phyloP scores from a whole-genome alignment of 163 green algal genomes.

The Scenedesmus sp. region DNA sequence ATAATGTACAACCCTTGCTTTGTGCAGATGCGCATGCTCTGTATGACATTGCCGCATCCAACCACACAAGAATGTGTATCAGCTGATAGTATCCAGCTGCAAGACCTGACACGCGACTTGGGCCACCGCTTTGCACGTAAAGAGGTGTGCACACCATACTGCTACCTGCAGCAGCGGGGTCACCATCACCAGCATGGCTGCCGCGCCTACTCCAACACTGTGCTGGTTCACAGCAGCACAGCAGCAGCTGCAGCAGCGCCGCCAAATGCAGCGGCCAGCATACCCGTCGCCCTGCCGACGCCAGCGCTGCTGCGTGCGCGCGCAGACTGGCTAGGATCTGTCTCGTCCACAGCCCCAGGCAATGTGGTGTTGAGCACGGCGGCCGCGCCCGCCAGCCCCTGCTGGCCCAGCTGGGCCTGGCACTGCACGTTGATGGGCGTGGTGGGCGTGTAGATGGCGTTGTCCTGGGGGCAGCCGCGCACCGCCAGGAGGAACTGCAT shows the following conservation, averaged over 20 bases:
- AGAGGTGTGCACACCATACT: too few species aligned
- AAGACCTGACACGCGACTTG: too few species aligned
- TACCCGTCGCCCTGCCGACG: background rate
- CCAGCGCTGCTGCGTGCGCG: background rate
- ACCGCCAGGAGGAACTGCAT: constrained; percentile 60
- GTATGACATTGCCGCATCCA: too few species aligned
- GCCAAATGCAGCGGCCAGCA: constrained; percentile 3
- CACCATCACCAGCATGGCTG: too few species aligned
- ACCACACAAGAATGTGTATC: too few species aligned
- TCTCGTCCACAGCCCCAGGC: background rate
- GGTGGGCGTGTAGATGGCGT: constrained; percentile 41
- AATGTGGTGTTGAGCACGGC: background rate
- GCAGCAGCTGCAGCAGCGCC: background rate
- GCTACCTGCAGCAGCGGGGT: too few species aligned
- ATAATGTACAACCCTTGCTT: background rate
- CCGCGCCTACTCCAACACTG: background rate
- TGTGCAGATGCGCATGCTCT: background rate
- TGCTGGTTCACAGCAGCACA: constrained; percentile 4
- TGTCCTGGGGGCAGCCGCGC: constrained; percentile 50
- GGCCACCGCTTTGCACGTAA: too few species aligned
- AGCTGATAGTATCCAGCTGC: too few species aligned
- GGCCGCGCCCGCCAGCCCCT: background rate
- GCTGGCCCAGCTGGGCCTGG: constrained; percentile 3
- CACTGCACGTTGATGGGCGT: constrained; percentile 52
- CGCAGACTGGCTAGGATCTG: background rate